Evolutionary conservation across 2,329 filamentous ascomycete species (phyloP).

Genomic region (Stachybotrys chlorohalonatus): DNA sequence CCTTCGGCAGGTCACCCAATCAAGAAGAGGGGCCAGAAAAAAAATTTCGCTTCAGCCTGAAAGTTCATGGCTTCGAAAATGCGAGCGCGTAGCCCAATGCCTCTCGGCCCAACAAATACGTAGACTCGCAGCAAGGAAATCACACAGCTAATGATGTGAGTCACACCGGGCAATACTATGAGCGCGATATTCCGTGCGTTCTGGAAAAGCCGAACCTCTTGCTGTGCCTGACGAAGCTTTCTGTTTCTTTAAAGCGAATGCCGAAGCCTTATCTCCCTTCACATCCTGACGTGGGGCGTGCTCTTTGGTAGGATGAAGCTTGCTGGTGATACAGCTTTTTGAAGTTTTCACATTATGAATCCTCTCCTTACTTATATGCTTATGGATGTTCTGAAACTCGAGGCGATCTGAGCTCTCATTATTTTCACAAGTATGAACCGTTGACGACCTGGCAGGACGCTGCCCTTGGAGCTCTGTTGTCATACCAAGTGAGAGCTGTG

Average conservation of each 20-base stretch:
- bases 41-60: conserved; percentile 16
- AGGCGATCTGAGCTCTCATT: too few relatives aligned
- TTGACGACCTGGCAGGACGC: background rate
- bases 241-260: background rate
- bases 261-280: background rate
- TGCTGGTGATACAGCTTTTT: background rate
- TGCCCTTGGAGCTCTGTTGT: background rate
- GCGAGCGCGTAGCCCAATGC: background rate
- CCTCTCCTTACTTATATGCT: too few relatives aligned
- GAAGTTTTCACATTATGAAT: too few relatives aligned
- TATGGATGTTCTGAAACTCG: too few relatives aligned
- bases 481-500: background rate
- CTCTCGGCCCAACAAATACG: background rate
- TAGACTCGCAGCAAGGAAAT: background rate
- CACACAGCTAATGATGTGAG: conserved; percentile 2
- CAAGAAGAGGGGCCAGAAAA: conserved; percentile 1
- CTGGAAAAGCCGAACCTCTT: background rate
- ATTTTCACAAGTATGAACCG: too few relatives aligned
- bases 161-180: background rate
- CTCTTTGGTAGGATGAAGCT: background rate
- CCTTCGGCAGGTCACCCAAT: background rate
- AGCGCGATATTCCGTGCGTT: background rate
- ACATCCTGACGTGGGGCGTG: background rate
- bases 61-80: conserved; percentile 1
- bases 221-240: background rate